Percentiles rank a stretch among this genome's conserved stretches.
Conservation (phyloP, 2,329 filamentous ascomycete genomes). For the Aspergillus chevalieri region DNA sequence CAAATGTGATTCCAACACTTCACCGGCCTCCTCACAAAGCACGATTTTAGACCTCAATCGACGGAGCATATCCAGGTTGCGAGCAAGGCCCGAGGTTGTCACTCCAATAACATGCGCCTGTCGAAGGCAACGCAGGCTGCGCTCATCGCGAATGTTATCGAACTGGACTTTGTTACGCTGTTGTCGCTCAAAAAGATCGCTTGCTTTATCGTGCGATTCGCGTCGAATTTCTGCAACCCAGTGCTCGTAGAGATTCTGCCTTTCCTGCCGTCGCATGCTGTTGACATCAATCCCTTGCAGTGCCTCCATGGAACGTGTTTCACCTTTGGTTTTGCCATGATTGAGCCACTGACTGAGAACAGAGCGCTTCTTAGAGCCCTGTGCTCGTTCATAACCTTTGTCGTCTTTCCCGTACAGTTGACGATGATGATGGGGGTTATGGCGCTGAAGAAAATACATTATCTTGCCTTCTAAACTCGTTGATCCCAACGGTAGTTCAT, state of each 20-base stretch:
- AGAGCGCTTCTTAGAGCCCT: too few species aligned
- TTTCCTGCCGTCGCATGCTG: slow-evolving; percentile 18
- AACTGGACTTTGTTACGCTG: slow-evolving; percentile 8
- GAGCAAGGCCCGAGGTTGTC: slow-evolving; percentile 49
- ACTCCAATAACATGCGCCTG: slow-evolving; percentile 48
- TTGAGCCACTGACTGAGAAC: too few species aligned
- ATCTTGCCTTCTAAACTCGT: too few species aligned
- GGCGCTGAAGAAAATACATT: too few species aligned
- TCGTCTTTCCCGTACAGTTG: too few species aligned
- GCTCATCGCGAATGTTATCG: slow-evolving; percentile 18
- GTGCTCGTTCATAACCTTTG: too few species aligned
- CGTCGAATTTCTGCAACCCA: slow-evolving; percentile 21
- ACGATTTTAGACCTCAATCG: slow-evolving; percentile 37
- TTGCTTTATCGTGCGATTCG: slow-evolving; percentile 1
- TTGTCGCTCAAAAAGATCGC: slow-evolving; percentile 2
- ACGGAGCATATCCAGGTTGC: slow-evolving; percentile 41
- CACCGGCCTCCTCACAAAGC: slow-evolving; percentile 40
- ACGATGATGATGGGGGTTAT: too few species aligned
- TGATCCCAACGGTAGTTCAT: too few species aligned
- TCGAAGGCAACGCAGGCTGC: slow-evolving; percentile 22
- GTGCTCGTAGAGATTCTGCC: slow-evolving; percentile 17
- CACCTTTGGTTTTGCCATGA: too few species aligned
- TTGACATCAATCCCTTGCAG: slow-evolving; percentile 9
- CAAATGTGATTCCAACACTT: slow-evolving; percentile 39
- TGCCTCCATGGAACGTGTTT: too few species aligned